These are phyloP conservation scores for Sparassis latifolia DNA, from an alignment of 1,284 basidiomycete genomes.

Conservation along the genomic window DNA sequence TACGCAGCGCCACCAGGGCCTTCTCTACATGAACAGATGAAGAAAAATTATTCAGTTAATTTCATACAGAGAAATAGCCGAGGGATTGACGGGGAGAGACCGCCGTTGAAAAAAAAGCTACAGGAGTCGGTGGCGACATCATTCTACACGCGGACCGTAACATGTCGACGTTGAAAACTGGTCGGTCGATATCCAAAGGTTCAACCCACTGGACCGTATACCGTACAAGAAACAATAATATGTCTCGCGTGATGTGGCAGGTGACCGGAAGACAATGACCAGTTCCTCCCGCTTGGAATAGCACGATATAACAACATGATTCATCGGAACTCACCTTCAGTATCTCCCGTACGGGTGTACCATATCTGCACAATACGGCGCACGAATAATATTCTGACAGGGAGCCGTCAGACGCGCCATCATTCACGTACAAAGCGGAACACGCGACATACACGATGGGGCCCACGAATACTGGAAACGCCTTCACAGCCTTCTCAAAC, in stretches of 20 bases:
- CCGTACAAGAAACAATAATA: no score
- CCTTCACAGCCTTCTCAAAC: conserved; percentile 43
- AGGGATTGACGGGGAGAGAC: conserved; percentile 3
- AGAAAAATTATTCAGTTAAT: neutral
- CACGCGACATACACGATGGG: conserved; percentile 68
- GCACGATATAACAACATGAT: no score
- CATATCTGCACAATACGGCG: conserved; percentile 82
- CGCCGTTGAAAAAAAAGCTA: no score
- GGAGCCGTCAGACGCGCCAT: neutral
- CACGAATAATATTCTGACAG: conserved; percentile 72
- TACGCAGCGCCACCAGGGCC: conserved; percentile 69
- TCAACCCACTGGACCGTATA: no score
- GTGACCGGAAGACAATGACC: no score
- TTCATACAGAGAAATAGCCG: no score
- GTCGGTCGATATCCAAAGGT: no score
- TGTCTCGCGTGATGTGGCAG: no score
- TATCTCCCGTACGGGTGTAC: conserved; percentile 80
- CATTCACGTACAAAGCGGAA: conserved; percentile 8
- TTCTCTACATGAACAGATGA: conserved; percentile 43
- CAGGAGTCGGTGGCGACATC: no score
- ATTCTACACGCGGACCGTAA: no score
- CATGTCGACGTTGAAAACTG: no score
- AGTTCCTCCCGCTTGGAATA: no score
- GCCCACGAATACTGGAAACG: conserved; percentile 57
- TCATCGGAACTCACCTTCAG: conserved; percentile 58